phyloP scores from a whole-genome alignment of 768 basidiomycete genomes.

The Rhizopogon vinicolor region DNA sequence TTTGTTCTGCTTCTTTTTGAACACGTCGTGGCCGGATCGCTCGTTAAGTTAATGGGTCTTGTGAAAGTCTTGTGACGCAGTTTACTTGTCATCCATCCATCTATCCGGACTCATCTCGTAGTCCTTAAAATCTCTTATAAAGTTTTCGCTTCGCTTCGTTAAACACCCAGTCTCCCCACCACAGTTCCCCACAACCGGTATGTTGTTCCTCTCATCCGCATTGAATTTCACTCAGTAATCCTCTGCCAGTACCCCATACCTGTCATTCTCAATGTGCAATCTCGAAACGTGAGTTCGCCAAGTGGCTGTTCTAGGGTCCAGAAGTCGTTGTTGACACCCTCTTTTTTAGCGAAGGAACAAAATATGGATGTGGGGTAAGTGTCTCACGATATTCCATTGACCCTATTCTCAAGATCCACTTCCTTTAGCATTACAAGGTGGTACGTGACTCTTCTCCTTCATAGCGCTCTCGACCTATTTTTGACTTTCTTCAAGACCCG shows the following conservation, averaged over 20 bases:
- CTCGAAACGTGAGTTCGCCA: slow-evolving; percentile 43
- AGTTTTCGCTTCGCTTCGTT: slow-evolving; percentile 11
- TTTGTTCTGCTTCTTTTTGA: slow-evolving; percentile 10
- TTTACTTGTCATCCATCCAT: slow-evolving; percentile 5
- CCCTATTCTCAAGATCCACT: slow-evolving; percentile 5
- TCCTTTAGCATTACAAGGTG: slow-evolving; percentile 60
- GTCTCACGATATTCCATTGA: slow-evolving; percentile 16
- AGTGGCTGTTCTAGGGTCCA: slow-evolving; percentile 11
- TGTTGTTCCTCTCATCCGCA: slow-evolving; percentile 5
- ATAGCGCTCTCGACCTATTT: slow-evolving; percentile 19
- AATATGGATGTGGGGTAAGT: slow-evolving; percentile 63
- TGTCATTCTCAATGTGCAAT: slow-evolving; percentile 43
- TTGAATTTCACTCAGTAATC: slow-evolving; percentile 2
- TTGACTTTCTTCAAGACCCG: slow-evolving; percentile 25
- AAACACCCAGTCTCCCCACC: slow-evolving; percentile 8
- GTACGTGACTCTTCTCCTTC: slow-evolving; percentile 45
- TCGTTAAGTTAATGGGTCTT: slow-evolving; percentile 16
- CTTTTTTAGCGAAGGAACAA: slow-evolving; percentile 60
- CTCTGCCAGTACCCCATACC: slow-evolving; percentile 5
- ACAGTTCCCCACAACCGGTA: slow-evolving; percentile 9
- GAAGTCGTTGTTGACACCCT: slow-evolving; percentile 16
- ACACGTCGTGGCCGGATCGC: slow-evolving; percentile 27
- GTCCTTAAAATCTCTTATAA: slow-evolving; percentile 25
- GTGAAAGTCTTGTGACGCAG: slow-evolving; percentile 18
- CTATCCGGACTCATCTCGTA: slow-evolving; percentile 11